Evolutionary conservation across 306 rosid species (phyloP), one percentile per base, ranked within the genome.

Genomic region (Quercus cerris): DNA sequence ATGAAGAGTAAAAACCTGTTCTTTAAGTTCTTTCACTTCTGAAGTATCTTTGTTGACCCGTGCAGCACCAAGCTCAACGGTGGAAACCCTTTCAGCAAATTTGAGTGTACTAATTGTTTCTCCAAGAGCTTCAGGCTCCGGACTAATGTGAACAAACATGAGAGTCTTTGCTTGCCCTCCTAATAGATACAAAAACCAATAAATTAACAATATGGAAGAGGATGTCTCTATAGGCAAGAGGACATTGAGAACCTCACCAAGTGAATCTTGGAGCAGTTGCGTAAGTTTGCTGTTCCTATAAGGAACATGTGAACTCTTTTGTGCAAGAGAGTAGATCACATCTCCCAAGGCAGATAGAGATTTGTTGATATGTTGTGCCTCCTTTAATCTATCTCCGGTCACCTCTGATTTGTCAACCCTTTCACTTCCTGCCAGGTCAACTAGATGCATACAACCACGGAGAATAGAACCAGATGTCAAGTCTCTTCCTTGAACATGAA

Each of bases 391-490:
- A 77, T 96, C 99, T 25, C 99, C 99, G 1, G 90, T 90, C 51
- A 89, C 99, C 81, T 93, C 98, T 4, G 98, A 90, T 84, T 96
- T 96, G 85, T 96, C 98, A 19, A 91, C 97, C 73, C 99, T 90
- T 78, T 96, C 99, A 82, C 99, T 96, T 82, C 99, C 99, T 79
- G 99, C 99, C 68, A 96, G 81, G 78, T 96, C 99, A 87, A 96
- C 97, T 33, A 93, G 90, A 88, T 96, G 99, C 97, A 96, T 89
- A 55, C 92, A 83, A 41, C 97, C 98, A 1, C 96, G 97, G 72
- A 93, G 76, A 13, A n/a, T 76, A 25, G 76, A 77, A 76, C 96
- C 94, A 6, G 98, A 87, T 38, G 91, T 84, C 81, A 89, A 81
- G 88, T 92, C 92, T 77, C 56, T 91, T 77, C 99, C 99, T 78